Evolutionary conservation across 1,284 basidiomycete species (phyloP).

Genomic region (Marasmius sp.): DNA sequence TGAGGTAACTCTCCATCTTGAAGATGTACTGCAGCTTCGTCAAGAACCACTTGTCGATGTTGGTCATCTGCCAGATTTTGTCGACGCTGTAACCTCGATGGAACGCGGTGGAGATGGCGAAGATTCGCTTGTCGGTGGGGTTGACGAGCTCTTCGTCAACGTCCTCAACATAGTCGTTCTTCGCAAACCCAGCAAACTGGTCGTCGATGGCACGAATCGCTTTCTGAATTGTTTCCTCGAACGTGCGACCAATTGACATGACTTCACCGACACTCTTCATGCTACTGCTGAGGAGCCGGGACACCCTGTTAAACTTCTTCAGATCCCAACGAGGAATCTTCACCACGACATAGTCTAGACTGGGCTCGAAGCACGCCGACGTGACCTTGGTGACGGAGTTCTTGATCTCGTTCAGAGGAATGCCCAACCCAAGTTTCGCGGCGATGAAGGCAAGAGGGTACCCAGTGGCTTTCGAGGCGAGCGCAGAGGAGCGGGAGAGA

Average conservation of each 20-base stretch:
- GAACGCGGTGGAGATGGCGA: conserved; percentile 89
- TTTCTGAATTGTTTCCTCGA: conserved; percentile 98
- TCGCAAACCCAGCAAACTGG: conserved; percentile 89
- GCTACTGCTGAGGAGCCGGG: conserved; percentile 83
- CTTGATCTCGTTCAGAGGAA: conserved; percentile 96
- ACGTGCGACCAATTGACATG: conserved; percentile 97
- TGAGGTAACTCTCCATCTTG: conserved; percentile 75
- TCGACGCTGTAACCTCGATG: conserved; percentile 91
- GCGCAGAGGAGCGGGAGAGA: conserved; percentile 94
- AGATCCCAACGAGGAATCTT: conserved; percentile 99
- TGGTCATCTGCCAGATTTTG: conserved; percentile 95
- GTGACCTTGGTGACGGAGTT: conserved; percentile 97
- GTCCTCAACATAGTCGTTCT: conserved; percentile 83
- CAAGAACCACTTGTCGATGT: conserved; percentile 98
- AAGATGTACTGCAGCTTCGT: conserved; percentile 84
- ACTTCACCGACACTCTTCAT: conserved; percentile 99
- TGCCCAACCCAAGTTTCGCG: conserved; percentile 95
- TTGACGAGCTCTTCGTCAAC: conserved; percentile 86
- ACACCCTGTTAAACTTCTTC: conserved; percentile 95
- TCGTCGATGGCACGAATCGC: conserved; percentile 97
- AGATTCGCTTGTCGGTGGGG: conserved; percentile 91
- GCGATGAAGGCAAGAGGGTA: conserved; percentile 99
- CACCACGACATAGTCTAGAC: conserved; percentile 95
- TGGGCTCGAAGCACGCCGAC: conserved; percentile 97
- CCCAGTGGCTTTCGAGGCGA: conserved; percentile 98